A percentile compares a stretch with the other conserved stretches of the same genome.
These are phyloP conservation scores for Penicillium pancosmium DNA, from an alignment of 495 filamentous ascomycete species.

Conservation along the genomic window DNA sequence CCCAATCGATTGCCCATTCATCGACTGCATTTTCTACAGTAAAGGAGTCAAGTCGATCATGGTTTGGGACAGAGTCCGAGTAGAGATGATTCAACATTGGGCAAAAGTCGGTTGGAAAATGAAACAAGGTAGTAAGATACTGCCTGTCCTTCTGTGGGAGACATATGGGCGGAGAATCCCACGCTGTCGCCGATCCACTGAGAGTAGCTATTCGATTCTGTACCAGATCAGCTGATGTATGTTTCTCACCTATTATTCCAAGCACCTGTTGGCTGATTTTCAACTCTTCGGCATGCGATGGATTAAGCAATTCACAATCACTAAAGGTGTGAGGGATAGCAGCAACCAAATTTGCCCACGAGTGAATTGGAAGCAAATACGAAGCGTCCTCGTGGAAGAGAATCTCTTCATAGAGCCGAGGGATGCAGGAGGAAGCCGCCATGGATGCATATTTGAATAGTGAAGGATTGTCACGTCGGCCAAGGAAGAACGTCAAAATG, in stretches of 20 bases:
- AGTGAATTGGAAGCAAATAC: constrained; percentile 16
- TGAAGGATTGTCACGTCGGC: constrained; percentile 12
- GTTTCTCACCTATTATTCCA: constrained; percentile 17
- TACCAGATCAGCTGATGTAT: constrained; percentile 7
- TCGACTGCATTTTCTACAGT: neutral
- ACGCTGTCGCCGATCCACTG: neutral
- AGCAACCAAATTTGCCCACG: constrained; percentile 18
- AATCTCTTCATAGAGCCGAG: constrained; percentile 24
- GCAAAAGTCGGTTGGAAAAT: constrained; percentile 12
- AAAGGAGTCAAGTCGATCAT: neutral
- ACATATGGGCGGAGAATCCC: neutral
- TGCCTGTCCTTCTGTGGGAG: neutral
- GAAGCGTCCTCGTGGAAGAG: constrained; percentile 13
- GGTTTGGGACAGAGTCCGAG: neutral
- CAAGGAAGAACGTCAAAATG: constrained; percentile 20
- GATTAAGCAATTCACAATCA: constrained; percentile 9
- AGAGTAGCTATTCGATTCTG: neutral
- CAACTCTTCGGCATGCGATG: constrained; percentile 5
- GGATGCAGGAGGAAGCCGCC: constrained; percentile 21
- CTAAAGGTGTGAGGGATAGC: constrained; percentile 20
- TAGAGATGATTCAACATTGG: constrained; percentile 6
- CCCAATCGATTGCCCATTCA: neutral
- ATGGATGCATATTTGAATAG: constrained; percentile 20
- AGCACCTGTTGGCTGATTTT: constrained; percentile 12
- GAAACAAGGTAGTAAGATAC: constrained; percentile 2